Percentiles rank a stretch among this genome's conserved stretches.
phyloP scores from a whole-genome alignment of 108 stramenopile genomes.

The Fragilariopsis cylindrus region DNA sequence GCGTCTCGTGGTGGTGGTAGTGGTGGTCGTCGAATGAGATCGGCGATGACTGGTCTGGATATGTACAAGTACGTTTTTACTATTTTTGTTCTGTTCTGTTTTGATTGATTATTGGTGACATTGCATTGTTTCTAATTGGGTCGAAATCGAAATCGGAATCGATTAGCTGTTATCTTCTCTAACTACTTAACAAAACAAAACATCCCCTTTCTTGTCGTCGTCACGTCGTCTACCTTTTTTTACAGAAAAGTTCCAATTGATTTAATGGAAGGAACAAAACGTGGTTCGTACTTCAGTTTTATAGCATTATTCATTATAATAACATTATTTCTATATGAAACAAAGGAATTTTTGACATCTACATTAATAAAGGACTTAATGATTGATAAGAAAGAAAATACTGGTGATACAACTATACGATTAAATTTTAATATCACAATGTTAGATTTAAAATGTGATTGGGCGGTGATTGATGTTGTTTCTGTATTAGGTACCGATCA shows the following conservation, averaged over 20 bases:
- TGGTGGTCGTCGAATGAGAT: not conserved
- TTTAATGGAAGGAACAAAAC: slow-evolving; percentile 77
- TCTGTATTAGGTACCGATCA: slow-evolving; percentile 87
- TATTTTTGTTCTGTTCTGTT: not conserved
- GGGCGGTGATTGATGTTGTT: slow-evolving; percentile 79
- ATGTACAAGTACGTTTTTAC: slow-evolving; percentile 1
- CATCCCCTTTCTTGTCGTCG: not conserved
- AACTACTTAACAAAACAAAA: not conserved
- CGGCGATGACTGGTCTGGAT: slow-evolving; percentile 8
- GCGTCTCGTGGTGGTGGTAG: no score
- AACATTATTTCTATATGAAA: slow-evolving; percentile 85
- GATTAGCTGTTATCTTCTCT: not conserved
- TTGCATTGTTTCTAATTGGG: not conserved
- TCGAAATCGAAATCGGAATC: not conserved
- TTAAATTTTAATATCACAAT: slow-evolving; percentile 94
- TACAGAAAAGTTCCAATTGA: slow-evolving; percentile 82
- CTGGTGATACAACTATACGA: slow-evolving; percentile 54
- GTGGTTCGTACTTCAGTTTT: slow-evolving; percentile 66
- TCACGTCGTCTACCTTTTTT: not conserved
- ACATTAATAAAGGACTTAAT: slow-evolving; percentile 58
- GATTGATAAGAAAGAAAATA: slow-evolving; percentile 59
- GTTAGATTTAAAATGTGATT: slow-evolving; percentile 90
- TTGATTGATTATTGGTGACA: not conserved
- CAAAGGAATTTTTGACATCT: slow-evolving; percentile 73
- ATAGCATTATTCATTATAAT: slow-evolving; percentile 63